Percentiles rank a stretch among this genome's conserved stretches.
Conservation (phyloP, 2,329 filamentous ascomycete species). For the Nothomitra cinnamomea region DNA sequence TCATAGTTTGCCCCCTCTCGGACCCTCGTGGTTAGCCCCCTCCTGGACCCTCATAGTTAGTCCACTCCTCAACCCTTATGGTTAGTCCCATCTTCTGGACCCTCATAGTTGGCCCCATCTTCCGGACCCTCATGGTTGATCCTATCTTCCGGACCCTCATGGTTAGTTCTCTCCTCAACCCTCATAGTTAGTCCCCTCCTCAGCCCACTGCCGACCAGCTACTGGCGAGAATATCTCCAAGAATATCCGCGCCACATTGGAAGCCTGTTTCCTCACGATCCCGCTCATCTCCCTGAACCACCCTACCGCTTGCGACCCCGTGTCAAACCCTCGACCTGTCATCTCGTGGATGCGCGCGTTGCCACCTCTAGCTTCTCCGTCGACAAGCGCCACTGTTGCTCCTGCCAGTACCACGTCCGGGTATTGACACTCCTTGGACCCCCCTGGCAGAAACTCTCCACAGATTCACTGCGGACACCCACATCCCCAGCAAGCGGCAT, state of each 20-base stretch:
- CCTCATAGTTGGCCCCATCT: background rate
- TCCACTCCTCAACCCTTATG: background rate
- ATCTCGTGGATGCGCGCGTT: background rate
- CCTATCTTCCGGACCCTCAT: background rate
- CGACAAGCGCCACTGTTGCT: background rate
- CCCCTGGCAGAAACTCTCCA: background rate
- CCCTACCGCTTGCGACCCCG: background rate
- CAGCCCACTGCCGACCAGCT: background rate
- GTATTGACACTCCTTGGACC: background rate
- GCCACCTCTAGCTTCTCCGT: background rate
- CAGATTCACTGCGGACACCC: background rate
- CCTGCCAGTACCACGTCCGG: background rate
- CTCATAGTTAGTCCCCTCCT: background rate
- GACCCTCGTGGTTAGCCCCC: background rate
- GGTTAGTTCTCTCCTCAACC: background rate
- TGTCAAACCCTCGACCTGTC: background rate
- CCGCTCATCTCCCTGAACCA: background rate
- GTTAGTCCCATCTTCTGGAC: background rate
- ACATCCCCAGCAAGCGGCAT: background rate
- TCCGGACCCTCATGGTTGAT: background rate
- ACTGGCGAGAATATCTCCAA: background rate
- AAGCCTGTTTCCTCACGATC: no score
- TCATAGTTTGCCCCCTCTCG: no score
- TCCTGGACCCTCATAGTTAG: background rate
- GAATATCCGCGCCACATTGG: background rate